A percentile compares a stretch with the other conserved stretches of the same genome.
These are phyloP conservation scores for Populus euphratica DNA, from an alignment of 345 rosid species.

Conservation along the genomic window DNA sequence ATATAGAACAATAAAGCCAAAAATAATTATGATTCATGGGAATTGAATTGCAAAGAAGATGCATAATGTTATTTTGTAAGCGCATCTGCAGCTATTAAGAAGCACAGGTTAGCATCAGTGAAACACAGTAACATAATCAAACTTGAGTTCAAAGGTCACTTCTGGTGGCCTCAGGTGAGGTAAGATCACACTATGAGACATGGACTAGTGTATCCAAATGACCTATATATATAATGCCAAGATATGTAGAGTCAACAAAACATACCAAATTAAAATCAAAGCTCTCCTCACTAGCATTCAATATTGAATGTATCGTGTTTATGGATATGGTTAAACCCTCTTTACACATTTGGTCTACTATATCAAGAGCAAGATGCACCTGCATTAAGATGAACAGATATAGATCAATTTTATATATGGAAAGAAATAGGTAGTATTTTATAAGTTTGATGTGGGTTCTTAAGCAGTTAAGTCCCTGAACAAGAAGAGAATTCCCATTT, in stretches of 20 bases:
- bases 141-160: background rate
- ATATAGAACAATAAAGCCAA: background rate
- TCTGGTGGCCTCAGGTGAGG: background rate
- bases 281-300: constrained; percentile 54
- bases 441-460: background rate
- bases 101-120: background rate
- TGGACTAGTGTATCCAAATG: background rate
- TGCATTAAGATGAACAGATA: constrained; percentile 28
- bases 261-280: constrained; percentile 68
- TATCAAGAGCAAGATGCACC: constrained; percentile 76
- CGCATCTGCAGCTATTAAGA: background rate
- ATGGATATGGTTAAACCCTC: constrained; percentile 48
- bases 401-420: constrained; percentile 6
- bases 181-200: background rate
- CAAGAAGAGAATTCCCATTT: background rate
- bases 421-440: background rate
- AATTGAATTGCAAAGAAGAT: background rate
- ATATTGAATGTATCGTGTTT: constrained; percentile 41
- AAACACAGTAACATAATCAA: background rate
- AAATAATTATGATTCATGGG: background rate
- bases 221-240: background rate
- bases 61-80: background rate
- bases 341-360: constrained; percentile 58
- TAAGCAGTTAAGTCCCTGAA: background rate
- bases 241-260: background rate